Base-by-base conservation (phyloP, 371 early-diverging fungal species). In the Capillidium rhysosporum region DNA sequence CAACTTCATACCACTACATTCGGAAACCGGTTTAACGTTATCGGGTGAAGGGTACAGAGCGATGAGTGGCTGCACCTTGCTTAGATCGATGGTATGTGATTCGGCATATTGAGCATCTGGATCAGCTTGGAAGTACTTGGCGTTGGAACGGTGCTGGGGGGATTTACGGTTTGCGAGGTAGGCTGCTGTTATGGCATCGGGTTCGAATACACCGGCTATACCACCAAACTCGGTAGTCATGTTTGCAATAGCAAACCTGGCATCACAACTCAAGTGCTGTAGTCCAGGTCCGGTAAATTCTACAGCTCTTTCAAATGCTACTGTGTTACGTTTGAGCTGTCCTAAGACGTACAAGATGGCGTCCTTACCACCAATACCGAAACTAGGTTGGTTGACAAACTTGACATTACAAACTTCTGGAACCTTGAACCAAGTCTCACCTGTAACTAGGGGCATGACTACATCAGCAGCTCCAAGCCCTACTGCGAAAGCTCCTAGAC, bases 161-260 rank as follows among this genome's bases (percentile, higher is more conserved):
- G 71, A 70, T 63, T 71, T 71, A 59, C 83, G 76, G 62, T 76
- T 74, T 54, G 73, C 69, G 54, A 82, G 69, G 58, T 69, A 82
- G 5, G 75, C 71, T 10, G 81, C 77, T 5, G 83, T 83, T 52
- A 72, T 68, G 59, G 80, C 79, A 57, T 83, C 83, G 30, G 76
- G 78, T 62, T 76, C 79, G 58, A 72, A 81, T 48, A 83, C 81
- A 45, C 84, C 83, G 39, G 83, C 83, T 63, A 83, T 81, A 49
- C 81, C 83, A 54, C 83, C 83, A 71, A 83, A 83, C 62, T 83
- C 83, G 49, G 83, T 83, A 52, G 82, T 73, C 83, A 83, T 83
- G 70, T 83, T 83, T 56, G 83, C 65, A 59, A 84, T 74, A 21
- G 83, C 84, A 58, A 83, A 83, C 44, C 83, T 70, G 28, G 83